Base-by-base conservation (phyloP, 345 rosid genomes). In the Rhizophora apiculata region DNA sequence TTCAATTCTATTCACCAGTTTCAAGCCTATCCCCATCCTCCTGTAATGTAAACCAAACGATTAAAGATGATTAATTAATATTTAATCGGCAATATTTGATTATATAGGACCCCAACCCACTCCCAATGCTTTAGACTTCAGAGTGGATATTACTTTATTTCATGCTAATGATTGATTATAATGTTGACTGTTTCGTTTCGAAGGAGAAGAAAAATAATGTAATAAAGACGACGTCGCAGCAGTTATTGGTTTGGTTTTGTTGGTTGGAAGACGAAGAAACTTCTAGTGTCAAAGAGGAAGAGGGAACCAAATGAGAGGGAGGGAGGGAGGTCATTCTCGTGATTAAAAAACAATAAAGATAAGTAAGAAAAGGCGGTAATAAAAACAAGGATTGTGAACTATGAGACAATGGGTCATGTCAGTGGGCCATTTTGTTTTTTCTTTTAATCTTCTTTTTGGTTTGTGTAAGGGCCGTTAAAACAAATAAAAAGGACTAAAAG, bases 21-120 rank as follows among this genome's bases (percentile, higher is more conserved):
- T 92, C 59, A 85, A 58, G 51, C 90, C 99, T 53, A 96, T 84
- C 39, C 99, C 99, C 96, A 89, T 86, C 83, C 99, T 80, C 90
- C 99, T 95, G 70, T 8, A 65, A 53, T 27, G 70, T 6, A 65
- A 65, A 53, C 22, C 16, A 10, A 9, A 8, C 22, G 37, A 39
- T 68, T 22, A 61, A 56, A 15, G 21, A 43, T 29, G 54, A 20
- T 20, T 18, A 39, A 64, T 3, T 19, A 34, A 34, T 11, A 8
- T 29, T 37, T 15, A 67, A 7, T 53, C 32, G 10, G 13, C 16
- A 8, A 9, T 34, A 34, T 34, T 34, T 7, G 37, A 34, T 7
- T 34, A 34, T 7, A 34, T 7, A 34, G 3, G 3, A 0, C 31
- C 31, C 31, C 31, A 30, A 3, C 31, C 31, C 31, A 30, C 5